Percentiles rank a stretch among this genome's conserved stretches.
phyloP scores from a whole-genome alignment of 1,284 basidiomycete species.

The Heterobasidion occidentale region DNA sequence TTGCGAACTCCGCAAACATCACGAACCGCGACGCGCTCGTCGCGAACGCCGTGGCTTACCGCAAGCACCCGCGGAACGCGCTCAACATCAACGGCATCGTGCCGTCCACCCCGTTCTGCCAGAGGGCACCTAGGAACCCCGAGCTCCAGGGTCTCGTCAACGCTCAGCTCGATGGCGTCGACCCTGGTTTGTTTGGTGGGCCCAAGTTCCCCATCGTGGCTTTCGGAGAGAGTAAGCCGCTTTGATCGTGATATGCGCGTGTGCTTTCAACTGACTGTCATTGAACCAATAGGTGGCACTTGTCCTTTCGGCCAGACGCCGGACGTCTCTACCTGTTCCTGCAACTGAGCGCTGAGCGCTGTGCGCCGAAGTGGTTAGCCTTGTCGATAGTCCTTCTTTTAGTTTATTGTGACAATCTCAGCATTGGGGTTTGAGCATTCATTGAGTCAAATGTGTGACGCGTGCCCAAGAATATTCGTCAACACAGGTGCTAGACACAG shows the following conservation, averaged over 20 bases:
- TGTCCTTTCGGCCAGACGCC: slow-evolving; percentile 30
- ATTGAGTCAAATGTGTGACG: no score
- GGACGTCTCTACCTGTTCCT: slow-evolving; percentile 18
- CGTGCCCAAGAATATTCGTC: no score
- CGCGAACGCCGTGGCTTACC: slow-evolving; percentile 31
- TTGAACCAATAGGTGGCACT: slow-evolving; percentile 23
- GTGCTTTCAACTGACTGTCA: neutral
- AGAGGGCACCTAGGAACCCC: slow-evolving; percentile 38
- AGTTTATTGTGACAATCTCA: no score
- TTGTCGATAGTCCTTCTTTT: no score
- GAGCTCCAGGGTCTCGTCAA: slow-evolving; percentile 40
- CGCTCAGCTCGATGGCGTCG: slow-evolving; percentile 33
- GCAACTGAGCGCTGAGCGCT: neutral
- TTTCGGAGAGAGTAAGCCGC: slow-evolving; percentile 7
- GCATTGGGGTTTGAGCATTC: no score
- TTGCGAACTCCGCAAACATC: slow-evolving; percentile 34
- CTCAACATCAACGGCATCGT: slow-evolving; percentile 28
- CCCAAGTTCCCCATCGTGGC: slow-evolving; percentile 17
- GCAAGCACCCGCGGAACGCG: slow-evolving; percentile 32
- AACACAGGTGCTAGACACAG: no score
- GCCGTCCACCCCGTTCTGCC: slow-evolving; percentile 41
- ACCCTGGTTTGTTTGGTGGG: slow-evolving; percentile 28
- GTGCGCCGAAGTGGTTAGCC: no score
- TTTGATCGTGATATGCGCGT: neutral
- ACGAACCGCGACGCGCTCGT: slow-evolving; percentile 31